Base-by-base conservation (phyloP, 768 basidiomycete species). In the Leccinellum rugosiceps region DNA sequence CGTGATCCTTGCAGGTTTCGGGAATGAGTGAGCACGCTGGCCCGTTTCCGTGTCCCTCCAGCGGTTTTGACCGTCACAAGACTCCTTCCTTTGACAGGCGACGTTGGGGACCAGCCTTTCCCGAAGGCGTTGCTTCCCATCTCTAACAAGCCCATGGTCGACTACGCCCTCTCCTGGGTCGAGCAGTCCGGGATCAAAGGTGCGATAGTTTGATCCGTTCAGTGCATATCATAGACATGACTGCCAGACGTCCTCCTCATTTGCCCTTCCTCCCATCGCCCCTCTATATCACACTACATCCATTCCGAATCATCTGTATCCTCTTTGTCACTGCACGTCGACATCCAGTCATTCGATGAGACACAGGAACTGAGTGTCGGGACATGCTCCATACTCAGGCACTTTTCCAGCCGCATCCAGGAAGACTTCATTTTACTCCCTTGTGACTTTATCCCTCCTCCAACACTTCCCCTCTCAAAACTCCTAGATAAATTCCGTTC, bases 391-490 rank as follows among this genome's bases (percentile, higher is more conserved):
- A 78, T 95, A 25, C 79, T 96, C 57, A 82, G 84, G 52, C 84
- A 92, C 67, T 92, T 94, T 71, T 80, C 90, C 10, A 75, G 69
- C 49, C 85, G 86, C 49, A 94, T 95, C 60, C 78, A 81, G 60
- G 84, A 84, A 58, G 95, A 97, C 71, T 95, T 97, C 71, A 82
- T 97, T 41, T 72, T 98, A 23, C 80, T 98, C 2, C 89, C 95
- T 7, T 97, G 94, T 67, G 95, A 98, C 71, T 91, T 97, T 50
- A 80, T 94, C 21, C 87, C 94, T 9, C 88, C 94, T 0, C 76
- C 86, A 0, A 75, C 82, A 0, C 78, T 97, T n/a, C 77, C 87
- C 6, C 80, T 98, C 7, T 79, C 80, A 30, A 75, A 74, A 0
- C 74, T 97, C 2, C 76, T 97, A 45, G 85, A 98, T 72, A 88